Evolutionary conservation across 2,329 filamentous ascomycete species (phyloP).

Genomic region (Pseudogymnoascus sp.): DNA sequence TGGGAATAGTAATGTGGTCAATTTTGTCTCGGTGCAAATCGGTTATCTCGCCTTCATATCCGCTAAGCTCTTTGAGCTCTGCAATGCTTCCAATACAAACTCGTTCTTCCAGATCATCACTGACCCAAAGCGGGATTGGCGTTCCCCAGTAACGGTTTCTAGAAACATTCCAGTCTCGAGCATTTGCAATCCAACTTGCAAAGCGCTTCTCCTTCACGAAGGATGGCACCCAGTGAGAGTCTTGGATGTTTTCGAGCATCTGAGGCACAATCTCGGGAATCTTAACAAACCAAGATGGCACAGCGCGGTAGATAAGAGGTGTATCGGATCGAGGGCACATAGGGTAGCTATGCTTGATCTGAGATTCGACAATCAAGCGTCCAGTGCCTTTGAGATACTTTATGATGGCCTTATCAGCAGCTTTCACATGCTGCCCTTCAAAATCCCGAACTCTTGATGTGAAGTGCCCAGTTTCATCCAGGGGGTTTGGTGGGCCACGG

Average conservation of each 20-base stretch:
- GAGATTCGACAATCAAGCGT: conserved; percentile 74
- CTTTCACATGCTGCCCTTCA: conserved; percentile 80
- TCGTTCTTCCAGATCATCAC: conserved; percentile 78
- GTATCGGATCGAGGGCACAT: conserved; percentile 95
- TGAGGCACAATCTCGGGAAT: conserved; percentile 75
- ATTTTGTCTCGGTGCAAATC: conserved; percentile 91
- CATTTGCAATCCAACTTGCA: conserved; percentile 82
- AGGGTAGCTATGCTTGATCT: conserved; percentile 84
- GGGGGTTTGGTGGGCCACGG: conserved; percentile 77
- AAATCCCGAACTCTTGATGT: conserved; percentile 73
- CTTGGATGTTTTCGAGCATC: conserved; percentile 85
- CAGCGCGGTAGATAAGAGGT: conserved; percentile 83
- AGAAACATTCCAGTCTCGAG: conserved; percentile 91
- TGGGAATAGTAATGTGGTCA: conserved; percentile 89
- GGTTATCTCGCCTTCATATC: conserved; percentile 72
- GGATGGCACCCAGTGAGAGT: conserved; percentile 83
- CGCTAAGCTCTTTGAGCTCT: conserved; percentile 78
- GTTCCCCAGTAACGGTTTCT: conserved; percentile 95
- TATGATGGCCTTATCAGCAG: conserved; percentile 87
- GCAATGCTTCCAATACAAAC: conserved; percentile 79
- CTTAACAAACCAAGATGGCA: conserved; percentile 92
- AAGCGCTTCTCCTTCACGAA: conserved; percentile 91
- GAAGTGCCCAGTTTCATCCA: conserved; percentile 78
- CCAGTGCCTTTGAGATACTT: conserved; percentile 74
- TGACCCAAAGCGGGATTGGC: conserved; percentile 85